Evolutionary conservation across 768 basidiomycete species (phyloP).

Genomic region (Tricholoma matsutake): DNA sequence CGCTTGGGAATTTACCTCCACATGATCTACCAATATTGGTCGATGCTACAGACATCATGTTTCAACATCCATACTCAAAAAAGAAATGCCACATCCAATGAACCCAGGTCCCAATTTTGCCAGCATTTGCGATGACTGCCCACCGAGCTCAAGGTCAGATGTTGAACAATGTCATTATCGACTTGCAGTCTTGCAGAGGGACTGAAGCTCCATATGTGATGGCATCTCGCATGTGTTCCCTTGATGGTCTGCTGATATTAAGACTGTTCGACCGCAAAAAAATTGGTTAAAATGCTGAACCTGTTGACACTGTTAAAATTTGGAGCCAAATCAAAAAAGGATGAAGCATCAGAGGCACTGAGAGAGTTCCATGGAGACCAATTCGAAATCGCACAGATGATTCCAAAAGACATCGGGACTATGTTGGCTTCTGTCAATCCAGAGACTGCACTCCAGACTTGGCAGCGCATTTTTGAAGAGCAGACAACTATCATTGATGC

Average conservation of each 20-base stretch:
- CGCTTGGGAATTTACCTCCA: no score
- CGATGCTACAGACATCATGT: no score
- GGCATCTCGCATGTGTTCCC: no score
- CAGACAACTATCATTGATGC: neutral
- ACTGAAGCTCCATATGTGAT: no score
- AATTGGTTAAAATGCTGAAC: neutral
- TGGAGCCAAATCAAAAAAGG: neutral
- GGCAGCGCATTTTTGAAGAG: neutral
- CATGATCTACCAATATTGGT: no score
- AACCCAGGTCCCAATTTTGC: no score
- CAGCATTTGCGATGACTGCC: no score
- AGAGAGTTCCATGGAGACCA: neutral
- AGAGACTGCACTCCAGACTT: neutral
- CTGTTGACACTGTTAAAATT: neutral
- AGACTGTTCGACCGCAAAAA: neutral
- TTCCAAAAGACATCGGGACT: neutral
- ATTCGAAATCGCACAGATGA: neutral
- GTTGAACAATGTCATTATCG: neutral
- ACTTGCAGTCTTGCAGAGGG: neutral
- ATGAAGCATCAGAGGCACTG: neutral
- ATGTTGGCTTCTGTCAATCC: neutral
- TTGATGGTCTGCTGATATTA: no score
- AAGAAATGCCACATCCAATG: no score
- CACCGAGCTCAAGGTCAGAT: neutral
- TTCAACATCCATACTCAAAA: no score